Conservation (phyloP, 2,329 filamentous ascomycete species). For the Epichloe scottii region DNA sequence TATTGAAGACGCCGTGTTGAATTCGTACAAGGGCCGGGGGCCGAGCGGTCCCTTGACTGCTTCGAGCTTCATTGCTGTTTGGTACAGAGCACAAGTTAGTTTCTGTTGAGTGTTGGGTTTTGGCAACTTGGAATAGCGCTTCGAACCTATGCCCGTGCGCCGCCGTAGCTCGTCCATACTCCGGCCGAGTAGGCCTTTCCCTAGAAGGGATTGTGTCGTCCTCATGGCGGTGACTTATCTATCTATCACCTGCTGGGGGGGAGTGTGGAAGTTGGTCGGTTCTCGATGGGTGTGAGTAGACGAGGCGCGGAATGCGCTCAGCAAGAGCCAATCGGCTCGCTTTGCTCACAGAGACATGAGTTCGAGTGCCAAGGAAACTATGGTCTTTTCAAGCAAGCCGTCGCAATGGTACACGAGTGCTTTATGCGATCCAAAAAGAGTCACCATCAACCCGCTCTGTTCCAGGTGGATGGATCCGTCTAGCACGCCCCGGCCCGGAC, state of each 20-base stretch:
- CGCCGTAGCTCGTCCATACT: constrained; percentile 49
- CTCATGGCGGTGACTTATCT: constrained; percentile 30
- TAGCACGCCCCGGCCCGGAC: no score
- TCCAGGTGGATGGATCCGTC: no score
- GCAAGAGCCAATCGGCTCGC: constrained; percentile 19
- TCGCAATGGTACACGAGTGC: no score
- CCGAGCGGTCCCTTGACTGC: constrained; percentile 51
- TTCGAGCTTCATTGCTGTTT: constrained; percentile 54
- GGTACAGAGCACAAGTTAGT: not conserved
- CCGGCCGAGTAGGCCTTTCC: constrained; percentile 43
- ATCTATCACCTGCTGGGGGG: constrained; percentile 3
- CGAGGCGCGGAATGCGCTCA: not conserved
- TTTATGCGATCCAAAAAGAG: no score
- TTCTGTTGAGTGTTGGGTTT: not conserved
- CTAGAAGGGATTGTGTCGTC: constrained; percentile 28
- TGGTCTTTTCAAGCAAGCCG: no score
- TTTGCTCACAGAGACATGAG: constrained; percentile 5
- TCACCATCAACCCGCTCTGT: no score
- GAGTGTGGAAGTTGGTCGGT: not conserved
- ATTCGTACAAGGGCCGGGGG: constrained; percentile 53
- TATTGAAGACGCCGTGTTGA: constrained; percentile 37
- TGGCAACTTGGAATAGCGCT: not conserved
- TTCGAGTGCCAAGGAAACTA: no score
- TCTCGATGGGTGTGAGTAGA: not conserved
- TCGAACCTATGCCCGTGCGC: constrained; percentile 39